Percentiles rank a stretch among this genome's conserved stretches.
These are phyloP conservation scores for Ogataea populi-albae DNA, from an alignment of 805 yeast species.

Conservation along the genomic window DNA sequence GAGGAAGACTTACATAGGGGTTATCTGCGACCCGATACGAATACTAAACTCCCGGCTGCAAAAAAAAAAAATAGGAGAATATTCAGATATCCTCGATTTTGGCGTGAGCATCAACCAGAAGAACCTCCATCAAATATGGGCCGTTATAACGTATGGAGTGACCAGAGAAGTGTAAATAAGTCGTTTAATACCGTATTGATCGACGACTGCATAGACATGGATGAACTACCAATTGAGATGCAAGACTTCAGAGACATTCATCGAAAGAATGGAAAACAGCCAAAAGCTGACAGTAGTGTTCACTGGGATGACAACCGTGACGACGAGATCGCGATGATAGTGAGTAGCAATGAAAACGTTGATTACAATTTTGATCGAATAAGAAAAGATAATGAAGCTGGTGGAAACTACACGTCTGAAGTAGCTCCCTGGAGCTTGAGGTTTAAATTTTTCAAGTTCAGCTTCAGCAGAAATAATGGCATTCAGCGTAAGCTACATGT, in stretches of 20 bases:
- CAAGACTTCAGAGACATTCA: too few species aligned
- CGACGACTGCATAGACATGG: slow-evolving; percentile 29
- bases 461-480: slow-evolving; percentile 23
- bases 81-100: too few species aligned
- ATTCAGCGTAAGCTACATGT: slow-evolving; percentile 60
- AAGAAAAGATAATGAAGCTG: slow-evolving; percentile 7
- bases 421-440: slow-evolving; percentile 2
- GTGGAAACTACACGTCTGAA: neutral
- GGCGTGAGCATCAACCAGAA: too few species aligned
- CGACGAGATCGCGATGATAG: slow-evolving; percentile 26
- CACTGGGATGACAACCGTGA: slow-evolving; percentile 1
- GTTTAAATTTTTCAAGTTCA: slow-evolving; percentile 10
- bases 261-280: slow-evolving; percentile 3
- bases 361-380: slow-evolving; percentile 29
- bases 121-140: too few species aligned
- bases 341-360: slow-evolving; percentile 29
- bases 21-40: slow-evolving; percentile 11
- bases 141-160: too few species aligned
- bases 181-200: slow-evolving; percentile 23
- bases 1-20: slow-evolving; percentile 23
- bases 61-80: slow-evolving; percentile 5
- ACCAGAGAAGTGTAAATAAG: slow-evolving; percentile 5
- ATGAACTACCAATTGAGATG: slow-evolving; percentile 29
- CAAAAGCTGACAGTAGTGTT: neutral
- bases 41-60: neutral